Percentiles rank a stretch among this genome's conserved stretches.
These are phyloP conservation scores for Epichloe sibirici DNA, from an alignment of 2,329 filamentous ascomycete species.

Conservation along the genomic window DNA sequence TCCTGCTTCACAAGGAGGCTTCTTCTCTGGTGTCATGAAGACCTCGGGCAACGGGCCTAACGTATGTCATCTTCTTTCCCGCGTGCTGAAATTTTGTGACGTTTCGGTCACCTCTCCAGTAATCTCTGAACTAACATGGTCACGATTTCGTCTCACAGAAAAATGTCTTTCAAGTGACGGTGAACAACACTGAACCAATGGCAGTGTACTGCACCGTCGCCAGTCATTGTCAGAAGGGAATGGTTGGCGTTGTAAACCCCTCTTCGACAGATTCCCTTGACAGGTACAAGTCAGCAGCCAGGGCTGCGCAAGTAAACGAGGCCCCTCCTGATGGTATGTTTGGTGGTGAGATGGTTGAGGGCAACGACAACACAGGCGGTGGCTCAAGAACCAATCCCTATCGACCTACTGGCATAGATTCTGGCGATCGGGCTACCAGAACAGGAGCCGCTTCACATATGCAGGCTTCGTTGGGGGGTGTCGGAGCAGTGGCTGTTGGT, in stretches of 20 bases:
- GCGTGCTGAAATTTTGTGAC: not conserved
- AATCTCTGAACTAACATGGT: constrained; percentile 3
- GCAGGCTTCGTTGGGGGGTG: not conserved
- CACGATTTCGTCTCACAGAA: constrained; percentile 1
- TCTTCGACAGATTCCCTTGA: constrained; percentile 11
- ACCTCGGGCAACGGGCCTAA: not conserved
- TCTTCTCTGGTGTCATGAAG: constrained; percentile 9
- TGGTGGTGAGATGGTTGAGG: constrained; percentile 8
- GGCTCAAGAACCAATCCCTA: not conserved
- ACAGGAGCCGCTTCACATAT: constrained; percentile 1
- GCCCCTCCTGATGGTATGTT: constrained; percentile 8
- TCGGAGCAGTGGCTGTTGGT: not conserved
- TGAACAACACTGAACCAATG: constrained; percentile 18
- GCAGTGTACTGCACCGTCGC: constrained; percentile 19
- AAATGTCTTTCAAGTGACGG: constrained; percentile 13
- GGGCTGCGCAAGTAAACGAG: constrained; percentile 3
- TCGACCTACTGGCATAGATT: not conserved
- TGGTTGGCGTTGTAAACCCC: constrained; percentile 20
- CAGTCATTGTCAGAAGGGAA: constrained; percentile 19
- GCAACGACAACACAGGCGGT: not conserved
- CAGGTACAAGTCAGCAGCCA: constrained; percentile 8
- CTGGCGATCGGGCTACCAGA: not conserved
- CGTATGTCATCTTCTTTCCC: constrained; percentile 1
- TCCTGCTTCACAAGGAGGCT: constrained; percentile 14
- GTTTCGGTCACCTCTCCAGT: not conserved